Evolutionary conservation across 2,329 filamentous ascomycete species (phyloP), one percentile per base, ranked within the genome.

Genomic region (Beauveria medogensis): DNA sequence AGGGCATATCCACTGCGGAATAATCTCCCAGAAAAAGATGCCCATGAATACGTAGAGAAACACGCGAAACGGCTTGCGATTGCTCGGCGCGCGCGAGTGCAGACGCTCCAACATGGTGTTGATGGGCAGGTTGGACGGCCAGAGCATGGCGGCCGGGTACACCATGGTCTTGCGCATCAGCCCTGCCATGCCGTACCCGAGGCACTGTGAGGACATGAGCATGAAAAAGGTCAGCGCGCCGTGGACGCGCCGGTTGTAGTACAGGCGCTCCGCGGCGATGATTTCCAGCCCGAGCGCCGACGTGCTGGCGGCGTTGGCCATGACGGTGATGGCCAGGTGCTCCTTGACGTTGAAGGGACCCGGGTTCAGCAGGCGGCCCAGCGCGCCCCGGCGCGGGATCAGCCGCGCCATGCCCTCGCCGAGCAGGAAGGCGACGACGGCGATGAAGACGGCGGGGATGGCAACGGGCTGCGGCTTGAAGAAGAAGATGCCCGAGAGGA

Each of bases 151-250:
- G 18, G 77, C 79, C 1, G 79, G 78, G 62, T 77, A 77, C 0
- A 82, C 72, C 10, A 80, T 66, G 3, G 76, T 71, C 22, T 73
- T 70, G 14, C 80, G 73, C 65, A 82, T 67, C 24, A 81, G 61
- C 14, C 80, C 80, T 5, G 77, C 75, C 47, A 82, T 67, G 34
- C 78, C 80, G 46, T 78, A 82, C 0, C 79, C 79, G 20, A 81
- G 70, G 10, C 78, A 68, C 53, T 81, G 79, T 2, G 78, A 80
- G 0, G 79, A 78, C 9, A 82, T 65, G 0, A 74, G 70, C 37
- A 80, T 65, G 63, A 82, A 76, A 55, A 81, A 74, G 9, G 73
- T 73, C 0, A 73, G 72, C 2, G 68, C 75, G 5, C 70, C 69
- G 63, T 70, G 74, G 1, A 77, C 71, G 18, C 73, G 69, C 9